Percentiles rank a stretch among this genome's conserved stretches.
Conservation (phyloP, 768 basidiomycete species). For the Mycena pura region DNA sequence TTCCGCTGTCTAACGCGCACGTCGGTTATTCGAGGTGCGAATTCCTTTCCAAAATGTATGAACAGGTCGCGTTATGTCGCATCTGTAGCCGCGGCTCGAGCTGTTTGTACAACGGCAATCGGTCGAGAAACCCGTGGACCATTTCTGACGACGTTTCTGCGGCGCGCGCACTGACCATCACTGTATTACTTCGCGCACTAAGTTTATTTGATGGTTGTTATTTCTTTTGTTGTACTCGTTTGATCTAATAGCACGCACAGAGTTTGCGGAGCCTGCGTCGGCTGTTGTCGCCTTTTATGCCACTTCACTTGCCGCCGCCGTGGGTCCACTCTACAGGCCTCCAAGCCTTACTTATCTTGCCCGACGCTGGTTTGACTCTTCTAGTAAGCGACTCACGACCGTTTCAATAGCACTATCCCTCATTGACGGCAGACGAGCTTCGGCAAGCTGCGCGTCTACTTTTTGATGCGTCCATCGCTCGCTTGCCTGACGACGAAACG, state of each 20-base stretch:
- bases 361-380: constrained; percentile 75
- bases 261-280: constrained; percentile 70
- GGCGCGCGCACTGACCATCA: constrained; percentile 68
- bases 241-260: constrained; percentile 44
- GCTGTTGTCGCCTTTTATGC: constrained; percentile 85
- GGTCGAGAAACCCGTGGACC: constrained; percentile 65
- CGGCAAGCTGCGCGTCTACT: constrained; percentile 78
- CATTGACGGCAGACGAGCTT: constrained; percentile 62
- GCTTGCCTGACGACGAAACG: constrained; percentile 73
- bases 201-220: constrained; percentile 71
- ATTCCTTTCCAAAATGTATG: neutral
- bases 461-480: constrained; percentile 77
- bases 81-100: constrained; percentile 44
- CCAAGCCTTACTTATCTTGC: constrained; percentile 81
- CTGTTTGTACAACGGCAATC: constrained; percentile 47
- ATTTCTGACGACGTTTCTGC: constrained; percentile 76
- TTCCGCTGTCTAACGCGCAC: constrained; percentile 43
- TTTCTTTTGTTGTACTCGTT: neutral
- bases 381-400: constrained; percentile 52
- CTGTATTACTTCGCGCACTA: constrained; percentile 72
- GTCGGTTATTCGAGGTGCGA: constrained; percentile 60
- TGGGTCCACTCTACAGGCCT: constrained; percentile 66
- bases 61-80: neutral
- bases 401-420: constrained; percentile 3
- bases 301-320: constrained; percentile 65